Evolutionary conservation across 495 filamentous ascomycete genomes (phyloP).

Genomic region (Penicilliopsis zonata): DNA sequence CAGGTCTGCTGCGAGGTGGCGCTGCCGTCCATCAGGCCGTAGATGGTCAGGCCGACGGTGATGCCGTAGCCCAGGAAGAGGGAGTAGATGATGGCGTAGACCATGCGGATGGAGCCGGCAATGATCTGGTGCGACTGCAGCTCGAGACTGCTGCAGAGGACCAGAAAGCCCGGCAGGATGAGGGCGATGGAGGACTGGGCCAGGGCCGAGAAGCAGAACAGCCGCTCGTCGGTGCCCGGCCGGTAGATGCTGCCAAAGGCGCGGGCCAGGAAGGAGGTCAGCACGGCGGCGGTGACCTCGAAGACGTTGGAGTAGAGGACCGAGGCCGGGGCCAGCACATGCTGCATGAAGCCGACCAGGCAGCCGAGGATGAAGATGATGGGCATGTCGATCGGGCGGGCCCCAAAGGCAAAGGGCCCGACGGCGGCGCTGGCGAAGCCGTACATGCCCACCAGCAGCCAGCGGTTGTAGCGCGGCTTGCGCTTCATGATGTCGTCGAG

Average conservation of each 20-base stretch:
- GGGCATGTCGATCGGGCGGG: constrained; percentile 76
- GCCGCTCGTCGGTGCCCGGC: constrained; percentile 24
- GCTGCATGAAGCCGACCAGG: constrained; percentile 71
- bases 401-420: constrained; percentile 82
- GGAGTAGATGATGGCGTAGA: constrained; percentile 91
- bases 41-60: constrained; percentile 82
- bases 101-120: constrained; percentile 86
- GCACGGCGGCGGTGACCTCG: constrained; percentile 72
- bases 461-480: constrained; percentile 54
- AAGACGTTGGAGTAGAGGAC: constrained; percentile 79
- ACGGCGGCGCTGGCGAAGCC: constrained; percentile 67
- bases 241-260: constrained; percentile 65
- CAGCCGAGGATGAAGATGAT: constrained; percentile 76
- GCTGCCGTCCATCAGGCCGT: constrained; percentile 65
- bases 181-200: constrained; percentile 85
- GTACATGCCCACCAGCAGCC: constrained; percentile 66
- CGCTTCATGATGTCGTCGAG: constrained; percentile 57
- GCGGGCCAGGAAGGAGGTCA: constrained; percentile 78
- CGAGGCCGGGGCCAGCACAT: constrained; percentile 64
- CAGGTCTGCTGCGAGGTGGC: constrained; percentile 64
- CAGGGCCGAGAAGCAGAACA: constrained; percentile 86
- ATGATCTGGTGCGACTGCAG: constrained; percentile 80
- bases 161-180: constrained; percentile 82
- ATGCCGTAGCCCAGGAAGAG: constrained; percentile 92
- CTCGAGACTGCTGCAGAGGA: constrained; percentile 73